Evolutionary conservation across 441 rosid genomes (phyloP).

Genomic region (Gossypium lobatum): DNA sequence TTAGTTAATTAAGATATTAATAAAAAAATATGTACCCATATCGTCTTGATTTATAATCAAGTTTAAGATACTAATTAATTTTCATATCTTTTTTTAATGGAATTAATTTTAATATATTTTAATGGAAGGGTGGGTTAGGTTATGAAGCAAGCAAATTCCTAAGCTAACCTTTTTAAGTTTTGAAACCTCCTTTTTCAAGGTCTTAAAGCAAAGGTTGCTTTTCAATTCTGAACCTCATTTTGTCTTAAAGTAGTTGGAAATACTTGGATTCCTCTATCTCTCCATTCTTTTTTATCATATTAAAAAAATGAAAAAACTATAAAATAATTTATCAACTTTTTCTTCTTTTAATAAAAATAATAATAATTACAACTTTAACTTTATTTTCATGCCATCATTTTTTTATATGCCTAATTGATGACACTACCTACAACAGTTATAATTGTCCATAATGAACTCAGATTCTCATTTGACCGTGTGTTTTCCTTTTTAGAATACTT

Average conservation of each 20-base stretch:
- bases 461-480: constrained; percentile 12
- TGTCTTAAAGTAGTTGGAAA: constrained; percentile 65
- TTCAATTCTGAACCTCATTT: constrained; percentile 58
- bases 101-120: too few relatives aligned
- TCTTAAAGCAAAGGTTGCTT: constrained; percentile 60
- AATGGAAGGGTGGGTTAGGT: constrained; percentile 20
- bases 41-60: not conserved
- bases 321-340: constrained; percentile 7
- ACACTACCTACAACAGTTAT: too few relatives aligned
- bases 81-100: not conserved
- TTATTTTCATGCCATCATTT: not conserved
- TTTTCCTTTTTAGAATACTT: constrained; percentile 18
- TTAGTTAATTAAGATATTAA: not conserved
- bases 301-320: not conserved
- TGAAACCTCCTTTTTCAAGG: constrained; percentile 54
- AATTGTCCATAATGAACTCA: constrained; percentile 6
- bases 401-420: too few relatives aligned
- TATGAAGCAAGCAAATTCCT: constrained; percentile 50
- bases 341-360: not conserved
- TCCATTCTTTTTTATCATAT: constrained; percentile 1
- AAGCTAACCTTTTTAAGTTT: constrained; percentile 34
- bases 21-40: too few relatives aligned
- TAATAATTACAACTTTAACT: not conserved
- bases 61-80: not conserved
- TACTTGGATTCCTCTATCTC: constrained; percentile 43